Base-by-base conservation (phyloP, 352 stramenopile species). In the Phytopythium sindhum region DNA sequence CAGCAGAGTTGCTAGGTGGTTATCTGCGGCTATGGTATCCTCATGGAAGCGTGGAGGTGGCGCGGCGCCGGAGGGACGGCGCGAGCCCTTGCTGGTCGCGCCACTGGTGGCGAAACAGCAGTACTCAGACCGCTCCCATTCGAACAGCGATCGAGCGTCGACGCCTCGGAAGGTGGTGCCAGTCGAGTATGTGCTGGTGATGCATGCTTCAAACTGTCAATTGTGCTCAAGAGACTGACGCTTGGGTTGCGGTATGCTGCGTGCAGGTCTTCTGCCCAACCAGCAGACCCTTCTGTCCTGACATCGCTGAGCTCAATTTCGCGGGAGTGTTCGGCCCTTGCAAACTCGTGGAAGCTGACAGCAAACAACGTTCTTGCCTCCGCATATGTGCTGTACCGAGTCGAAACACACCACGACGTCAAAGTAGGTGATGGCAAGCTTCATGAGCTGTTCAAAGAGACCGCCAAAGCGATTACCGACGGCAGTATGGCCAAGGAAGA, bases 361-460 rank as follows among this genome's bases (percentile, higher is more conserved):
- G 77, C 77, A 10, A 77, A 86, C 59, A 73, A 84, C 51, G 72
- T 65, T 9, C 57, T 90, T 14, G 81, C 81, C 29, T 80, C 75
- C 2, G 55, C 75, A 6, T 74, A 74, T 12, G 52, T 78, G 11
- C 48, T 56, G 39, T 64, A 52, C 21, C 19, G 58, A 50, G 29
- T 52, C 19, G 44, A 69, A 37, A 33, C 23, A 9, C 14, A 41
- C 0, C 42, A 26, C 63, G 47, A 12, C 37, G 2, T 45, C 41
- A 54, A 29, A 9, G 2, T 8, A 21, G 44, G 37, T 51, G 41
- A 31, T 23, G 47, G 63, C 7, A n/a, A 50, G 2, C 42, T 69
- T 23, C 19, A 41, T 37, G n/a, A 17, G 53, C 58, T 41, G 80
- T 86, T 63, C 55, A 66, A 7, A 26, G 67, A 39, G 66, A 63